Evolutionary conservation across 2,329 filamentous ascomycete genomes (phyloP).

Genomic region (Aureobasidium musti): DNA sequence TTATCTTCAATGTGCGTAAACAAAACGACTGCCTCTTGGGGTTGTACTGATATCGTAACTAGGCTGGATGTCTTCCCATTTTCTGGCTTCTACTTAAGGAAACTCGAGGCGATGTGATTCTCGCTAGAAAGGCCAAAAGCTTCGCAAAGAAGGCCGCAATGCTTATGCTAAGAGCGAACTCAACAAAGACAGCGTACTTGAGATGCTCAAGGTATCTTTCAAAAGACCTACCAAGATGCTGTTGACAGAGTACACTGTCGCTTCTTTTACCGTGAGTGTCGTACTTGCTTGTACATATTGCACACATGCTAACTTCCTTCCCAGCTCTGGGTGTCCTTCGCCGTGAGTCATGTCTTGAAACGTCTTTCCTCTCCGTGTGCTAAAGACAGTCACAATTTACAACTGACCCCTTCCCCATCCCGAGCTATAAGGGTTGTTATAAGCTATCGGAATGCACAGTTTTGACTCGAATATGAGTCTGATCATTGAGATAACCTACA

Average conservation of each 20-base stretch:
- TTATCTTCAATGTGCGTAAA: constrained; percentile 42
- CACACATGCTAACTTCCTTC: constrained; percentile 37
- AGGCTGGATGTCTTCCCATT: constrained; percentile 36
- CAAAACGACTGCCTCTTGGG: constrained; percentile 33
- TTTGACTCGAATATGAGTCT: too few species aligned
- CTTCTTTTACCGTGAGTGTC: constrained; percentile 38
- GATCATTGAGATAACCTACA: too few species aligned
- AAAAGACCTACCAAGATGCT: constrained; percentile 38
- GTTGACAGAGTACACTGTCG: constrained; percentile 36
- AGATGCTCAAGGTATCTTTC: constrained; percentile 37
- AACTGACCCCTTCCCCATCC: too few species aligned
- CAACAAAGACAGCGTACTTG: constrained; percentile 32
- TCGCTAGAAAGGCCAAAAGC: constrained; percentile 36
- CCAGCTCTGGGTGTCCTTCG: constrained; percentile 46
- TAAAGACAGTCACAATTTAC: too few species aligned
- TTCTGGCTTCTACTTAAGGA: constrained; percentile 46
- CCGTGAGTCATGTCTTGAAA: constrained; percentile 40
- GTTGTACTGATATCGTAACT: constrained; percentile 31
- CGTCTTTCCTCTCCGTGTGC: too few species aligned
- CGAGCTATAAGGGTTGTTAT: too few species aligned
- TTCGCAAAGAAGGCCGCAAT: constrained; percentile 34
- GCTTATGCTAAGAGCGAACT: constrained; percentile 36
- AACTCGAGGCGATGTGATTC: constrained; percentile 47
- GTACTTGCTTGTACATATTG: constrained; percentile 39
- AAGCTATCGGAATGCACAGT: too few species aligned